Conservation (phyloP, 768 basidiomycete genomes). For the Pleurotus salmoneostramineus region DNA sequence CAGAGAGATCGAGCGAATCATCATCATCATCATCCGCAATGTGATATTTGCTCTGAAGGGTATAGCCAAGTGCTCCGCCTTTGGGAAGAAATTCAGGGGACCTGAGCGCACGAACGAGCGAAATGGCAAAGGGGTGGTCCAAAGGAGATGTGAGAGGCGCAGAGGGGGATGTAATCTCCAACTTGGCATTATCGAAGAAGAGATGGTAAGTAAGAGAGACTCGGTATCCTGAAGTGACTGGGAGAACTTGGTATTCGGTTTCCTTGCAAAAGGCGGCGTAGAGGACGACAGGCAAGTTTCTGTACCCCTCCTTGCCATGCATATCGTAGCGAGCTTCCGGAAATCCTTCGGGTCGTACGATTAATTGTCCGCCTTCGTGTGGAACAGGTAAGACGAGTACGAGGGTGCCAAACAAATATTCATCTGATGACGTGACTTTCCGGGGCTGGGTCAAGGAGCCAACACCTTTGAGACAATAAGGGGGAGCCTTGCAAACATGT, state of each 20-base stretch:
- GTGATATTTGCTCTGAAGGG: constrained; percentile 32
- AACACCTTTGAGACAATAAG: not conserved
- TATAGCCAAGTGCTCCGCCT: constrained; percentile 37
- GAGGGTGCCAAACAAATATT: constrained; percentile 46
- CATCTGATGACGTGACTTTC: constrained; percentile 37
- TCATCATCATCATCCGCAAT: too few relatives aligned
- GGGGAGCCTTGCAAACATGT: not conserved
- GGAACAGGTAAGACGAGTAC: constrained; percentile 38
- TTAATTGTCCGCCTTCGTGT: constrained; percentile 38
- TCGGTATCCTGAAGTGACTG: constrained; percentile 33
- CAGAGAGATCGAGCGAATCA: not conserved
- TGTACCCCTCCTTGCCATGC: constrained; percentile 14
- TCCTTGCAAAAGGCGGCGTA: constrained; percentile 41
- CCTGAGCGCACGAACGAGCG: constrained; percentile 22
- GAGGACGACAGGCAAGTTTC: constrained; percentile 13
- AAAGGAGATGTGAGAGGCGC: not conserved
- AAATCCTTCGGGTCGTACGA: constrained; percentile 22
- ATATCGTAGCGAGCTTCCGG: constrained; percentile 34
- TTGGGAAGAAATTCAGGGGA: constrained; percentile 29
- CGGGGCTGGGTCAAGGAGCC: constrained; percentile 44
- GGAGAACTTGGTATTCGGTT: constrained; percentile 38
- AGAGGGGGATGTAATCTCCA: not conserved
- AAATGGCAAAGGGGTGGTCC: constrained; percentile 1
- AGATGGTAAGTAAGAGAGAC: constrained; percentile 41
- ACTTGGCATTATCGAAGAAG: constrained; percentile 5